Evolutionary conservation across 1,284 basidiomycete species (phyloP), one percentile per base, ranked within the genome.

Genomic region (Sanghuangporus weigelae): DNA sequence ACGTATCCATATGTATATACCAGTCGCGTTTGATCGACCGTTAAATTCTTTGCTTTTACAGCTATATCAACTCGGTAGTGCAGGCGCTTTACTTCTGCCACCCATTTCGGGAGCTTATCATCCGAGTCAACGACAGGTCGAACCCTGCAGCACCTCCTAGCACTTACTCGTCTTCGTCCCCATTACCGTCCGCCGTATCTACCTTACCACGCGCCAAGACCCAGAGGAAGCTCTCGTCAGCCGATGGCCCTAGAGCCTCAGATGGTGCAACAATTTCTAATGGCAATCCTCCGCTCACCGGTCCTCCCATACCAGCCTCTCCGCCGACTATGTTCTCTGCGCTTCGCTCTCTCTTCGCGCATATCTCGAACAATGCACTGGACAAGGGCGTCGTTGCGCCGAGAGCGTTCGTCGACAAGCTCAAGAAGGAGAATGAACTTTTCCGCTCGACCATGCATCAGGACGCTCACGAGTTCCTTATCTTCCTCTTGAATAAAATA

Each of bases 1-100:
- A 68, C 71, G 84, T 56, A 35, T n/a, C 16, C 49, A 54, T 36
- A 63, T 57, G 39, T 23, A 19, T 57, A 35, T 59, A 7, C 49
- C 49, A 46, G 7, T 16, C 46, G 16, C 59, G 36, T 51, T 57
- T 57, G 35, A 60, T 39, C 38, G 23, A 19, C 40, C 21, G 64
- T 72, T 70, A 60, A 73, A 68, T 70, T 69, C 23, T 42, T 65
- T 64, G 55, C 62, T 57, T 62, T 46, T 49, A 46, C 74, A 95
- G 93, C 78, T 99, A 99, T 76, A 95, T 92, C 79, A 99, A 98
- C 77, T 98, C 96, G 16, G 93, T 99, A 35, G 83, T 99, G 10
- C 96, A 99, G 75, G 90, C 96, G 0, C 85, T 99, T 61, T 99
- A 98, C 77, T 91, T 90, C 68, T 93, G 91, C 68, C 75, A 81